Evolutionary conservation across 345 rosid genomes (phyloP).

Genomic region (Brassica rapa): DNA sequence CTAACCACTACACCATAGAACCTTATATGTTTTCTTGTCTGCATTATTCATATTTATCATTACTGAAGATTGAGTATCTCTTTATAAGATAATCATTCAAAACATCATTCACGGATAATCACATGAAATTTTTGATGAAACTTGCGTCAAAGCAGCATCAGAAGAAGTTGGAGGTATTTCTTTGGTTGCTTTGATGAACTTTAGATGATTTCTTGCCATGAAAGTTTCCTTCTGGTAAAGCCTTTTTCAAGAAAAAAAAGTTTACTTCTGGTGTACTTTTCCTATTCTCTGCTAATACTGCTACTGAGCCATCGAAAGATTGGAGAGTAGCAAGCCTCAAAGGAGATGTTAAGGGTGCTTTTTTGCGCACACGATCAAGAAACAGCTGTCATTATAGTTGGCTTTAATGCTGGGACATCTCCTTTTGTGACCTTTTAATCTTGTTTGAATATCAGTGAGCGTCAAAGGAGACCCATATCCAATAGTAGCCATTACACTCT

Average conservation of each 20-base stretch:
- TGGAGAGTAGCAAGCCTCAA: no score
- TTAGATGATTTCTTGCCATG: constrained; percentile 39
- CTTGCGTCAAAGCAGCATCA: background rate
- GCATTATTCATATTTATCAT: no score
- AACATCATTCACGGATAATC: no score
- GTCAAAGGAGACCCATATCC: constrained; percentile 97
- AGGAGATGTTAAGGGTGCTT: constrained; percentile 40
- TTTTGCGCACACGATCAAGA: constrained; percentile 95
- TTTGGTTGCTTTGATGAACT: constrained; percentile 25
- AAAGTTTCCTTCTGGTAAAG: constrained; percentile 39
- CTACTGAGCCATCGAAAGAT: no score
- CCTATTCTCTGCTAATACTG: no score
- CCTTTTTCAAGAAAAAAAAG: no score
- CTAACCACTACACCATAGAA: constrained; percentile 96
- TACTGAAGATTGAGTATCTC: no score
- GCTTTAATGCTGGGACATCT: constrained; percentile 76
- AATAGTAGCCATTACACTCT: constrained; percentile 81
- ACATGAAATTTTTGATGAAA: no score
- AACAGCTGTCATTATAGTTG: constrained; percentile 95
- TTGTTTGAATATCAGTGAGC: constrained; percentile 91
- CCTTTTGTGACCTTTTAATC: constrained; percentile 89
- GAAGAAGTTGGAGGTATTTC: constrained; percentile 30
- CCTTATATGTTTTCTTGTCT: constrained; percentile 18
- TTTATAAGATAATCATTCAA: no score
- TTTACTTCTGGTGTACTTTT: no score